Evolutionary conservation across 495 filamentous ascomycete species (phyloP).

Genomic region (Annulohypoxylon moriforme): DNA sequence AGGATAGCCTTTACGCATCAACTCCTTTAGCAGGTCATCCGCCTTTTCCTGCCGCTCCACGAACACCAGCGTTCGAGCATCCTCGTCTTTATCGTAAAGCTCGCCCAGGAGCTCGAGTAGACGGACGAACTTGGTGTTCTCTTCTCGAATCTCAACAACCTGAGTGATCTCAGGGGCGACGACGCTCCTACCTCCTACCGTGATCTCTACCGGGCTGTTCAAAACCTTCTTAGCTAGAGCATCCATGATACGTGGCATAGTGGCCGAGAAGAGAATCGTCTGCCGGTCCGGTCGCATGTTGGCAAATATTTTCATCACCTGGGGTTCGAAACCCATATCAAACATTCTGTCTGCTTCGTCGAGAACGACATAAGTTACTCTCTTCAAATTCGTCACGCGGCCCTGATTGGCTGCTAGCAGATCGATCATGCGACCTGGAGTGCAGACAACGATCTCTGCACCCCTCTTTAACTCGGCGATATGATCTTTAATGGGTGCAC

Average conservation of each 20-base stretch:
- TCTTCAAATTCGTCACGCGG: slow-evolving; percentile 86
- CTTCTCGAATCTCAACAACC: slow-evolving; percentile 86
- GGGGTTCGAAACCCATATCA: slow-evolving; percentile 99
- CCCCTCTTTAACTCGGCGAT: slow-evolving; percentile 96
- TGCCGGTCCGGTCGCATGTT: slow-evolving; percentile 93
- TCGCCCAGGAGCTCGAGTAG: slow-evolving; percentile 88
- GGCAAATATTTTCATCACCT: slow-evolving; percentile 94
- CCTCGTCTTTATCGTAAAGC: slow-evolving; percentile 86
- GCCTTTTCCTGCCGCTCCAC: slow-evolving; percentile 96
- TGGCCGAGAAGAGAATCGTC: slow-evolving; percentile 95
- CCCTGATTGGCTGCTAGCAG: slow-evolving; percentile 91
- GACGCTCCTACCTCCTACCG: slow-evolving; percentile 89
- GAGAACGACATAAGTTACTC: slow-evolving; percentile 92
- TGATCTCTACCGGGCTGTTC: slow-evolving; percentile 88
- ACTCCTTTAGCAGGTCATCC: slow-evolving; percentile 81
- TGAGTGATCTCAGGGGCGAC: slow-evolving; percentile 96
- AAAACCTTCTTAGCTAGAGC: slow-evolving; percentile 87
- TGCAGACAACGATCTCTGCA: slow-evolving; percentile 94
- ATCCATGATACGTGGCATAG: slow-evolving; percentile 95
- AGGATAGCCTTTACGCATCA: slow-evolving; percentile 90
- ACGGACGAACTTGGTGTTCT: slow-evolving; percentile 85
- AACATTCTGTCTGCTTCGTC: slow-evolving; percentile 99
- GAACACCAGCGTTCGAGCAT: slow-evolving; percentile 90
- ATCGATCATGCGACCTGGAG: slow-evolving; percentile 97
- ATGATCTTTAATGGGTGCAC: slow-evolving; percentile 96